Evolutionary conservation across 345 rosid species (phyloP), one percentile per base, ranked within the genome.

Genomic region (Salix dunnii): DNA sequence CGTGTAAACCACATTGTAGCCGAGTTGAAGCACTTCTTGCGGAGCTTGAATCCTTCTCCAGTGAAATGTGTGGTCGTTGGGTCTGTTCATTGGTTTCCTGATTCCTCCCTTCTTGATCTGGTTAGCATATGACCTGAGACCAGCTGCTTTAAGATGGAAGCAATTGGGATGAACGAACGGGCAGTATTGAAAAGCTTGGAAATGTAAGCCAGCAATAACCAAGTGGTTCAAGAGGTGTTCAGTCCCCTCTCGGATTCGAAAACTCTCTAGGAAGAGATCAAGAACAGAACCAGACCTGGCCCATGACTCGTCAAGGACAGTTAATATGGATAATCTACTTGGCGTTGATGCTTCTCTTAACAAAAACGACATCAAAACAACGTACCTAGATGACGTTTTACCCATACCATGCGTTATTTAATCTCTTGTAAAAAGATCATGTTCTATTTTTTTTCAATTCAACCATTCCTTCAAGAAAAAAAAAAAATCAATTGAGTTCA

Each of bases 181-280:
- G 66, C 94, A 83, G 64, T 84, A 77, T 30, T 42, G 70, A 40
- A 86, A 80, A 51, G 89, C 86, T 72, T 77, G 77, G 38, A 62
- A 70, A 70, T 86, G 91, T 64, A 84, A 40, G 46, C 82, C 84
- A 28, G 85, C 74, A 74, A 89, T 81, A 35, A 90, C 75, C 78
- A 90, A 72, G 77, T 89, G 88, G 70, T 86, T 85, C 79, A 90
- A 71, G 46, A 87, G 76, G 63, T 3, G 67, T 68, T 78, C 61
- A 0, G 88, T 87, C 23, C 79, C 79, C 27, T 83, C 51, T 1
- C 93, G 90, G 20, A 79, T 77, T 11, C 81, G 65, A 72, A 86
- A 81, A 78, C 92, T 87, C 79, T 84, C 83, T 6, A 91, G 82
- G 81, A 90, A 89, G 7, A 85, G 77, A 74, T 91, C 89, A 28